Percentiles rank a stretch among this genome's conserved stretches.
These are phyloP conservation scores for Thecaphora frezii DNA, from an alignment of 1,284 basidiomycete species.

Conservation along the genomic window DNA sequence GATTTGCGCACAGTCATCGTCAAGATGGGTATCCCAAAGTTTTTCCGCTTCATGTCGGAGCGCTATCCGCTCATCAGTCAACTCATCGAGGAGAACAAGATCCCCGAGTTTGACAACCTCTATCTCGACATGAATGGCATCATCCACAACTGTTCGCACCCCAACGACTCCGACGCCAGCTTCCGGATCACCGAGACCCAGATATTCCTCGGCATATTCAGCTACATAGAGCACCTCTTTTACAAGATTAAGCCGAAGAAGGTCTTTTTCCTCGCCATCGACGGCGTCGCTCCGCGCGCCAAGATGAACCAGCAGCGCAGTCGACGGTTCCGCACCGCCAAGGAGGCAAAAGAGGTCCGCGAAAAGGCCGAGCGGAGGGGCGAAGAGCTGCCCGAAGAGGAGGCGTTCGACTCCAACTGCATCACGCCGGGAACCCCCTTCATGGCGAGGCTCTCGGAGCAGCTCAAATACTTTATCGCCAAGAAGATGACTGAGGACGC, in stretches of 20 bases:
- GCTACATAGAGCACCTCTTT: constrained; percentile 96
- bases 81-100: constrained; percentile 92
- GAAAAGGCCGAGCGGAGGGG: constrained; percentile 85
- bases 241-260: constrained; percentile 96
- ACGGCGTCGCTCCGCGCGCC: constrained; percentile 94
- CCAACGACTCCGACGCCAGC: constrained; percentile 90
- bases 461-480: constrained; percentile 86
- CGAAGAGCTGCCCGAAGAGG: constrained; percentile 86
- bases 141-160: constrained; percentile 77
- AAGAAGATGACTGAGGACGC: constrained; percentile 58
- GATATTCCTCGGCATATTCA: constrained; percentile 94
- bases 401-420: constrained; percentile 97
- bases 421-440: constrained; percentile 97
- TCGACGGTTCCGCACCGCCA: constrained; percentile 89
- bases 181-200: constrained; percentile 89
- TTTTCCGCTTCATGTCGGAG: constrained; percentile 71
- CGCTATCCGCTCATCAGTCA: constrained; percentile 97
- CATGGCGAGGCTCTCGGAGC: constrained; percentile 86
- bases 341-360: constrained; percentile 82
- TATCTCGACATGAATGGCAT: constrained; percentile 98
- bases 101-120: constrained; percentile 83
- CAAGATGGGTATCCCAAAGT: constrained; percentile 61
- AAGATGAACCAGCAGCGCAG: constrained; percentile 96
- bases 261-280: constrained; percentile 86
- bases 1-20: too few species aligned